Percentiles rank a stretch among this genome's conserved stretches.
These are phyloP conservation scores for Saturnispora kantuleensis DNA, from an alignment of 805 yeast species.

Conservation along the genomic window DNA sequence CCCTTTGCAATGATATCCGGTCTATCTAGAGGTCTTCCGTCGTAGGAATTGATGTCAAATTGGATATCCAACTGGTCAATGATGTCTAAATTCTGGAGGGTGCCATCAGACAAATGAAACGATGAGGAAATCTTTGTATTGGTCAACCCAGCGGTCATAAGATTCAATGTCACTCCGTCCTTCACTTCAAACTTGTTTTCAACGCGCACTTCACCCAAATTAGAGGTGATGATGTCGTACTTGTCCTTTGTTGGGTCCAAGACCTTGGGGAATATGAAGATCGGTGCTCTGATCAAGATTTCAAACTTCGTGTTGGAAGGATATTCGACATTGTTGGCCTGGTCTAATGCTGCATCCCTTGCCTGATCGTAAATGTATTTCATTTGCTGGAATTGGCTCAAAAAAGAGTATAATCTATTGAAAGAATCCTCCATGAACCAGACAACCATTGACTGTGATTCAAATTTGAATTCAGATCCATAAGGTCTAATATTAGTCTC, in stretches of 20 bases:
- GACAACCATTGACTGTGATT: slow-evolving; percentile 65
- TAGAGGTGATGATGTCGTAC: slow-evolving; percentile 56
- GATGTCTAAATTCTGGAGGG: slow-evolving; percentile 49
- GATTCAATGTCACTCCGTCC: slow-evolving; percentile 33
- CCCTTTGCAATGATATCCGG: slow-evolving; percentile 50
- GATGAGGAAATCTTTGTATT: slow-evolving; percentile 60
- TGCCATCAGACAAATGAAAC: slow-evolving; percentile 35
- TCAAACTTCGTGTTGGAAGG: slow-evolving; percentile 62
- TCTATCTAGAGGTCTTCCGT: slow-evolving; percentile 26
- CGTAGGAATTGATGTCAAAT: slow-evolving; percentile 50
- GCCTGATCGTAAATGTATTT: slow-evolving; percentile 85
- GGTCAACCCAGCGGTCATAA: slow-evolving; percentile 58
- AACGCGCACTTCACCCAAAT: slow-evolving; percentile 76
- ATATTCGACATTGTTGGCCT: slow-evolving; percentile 49
- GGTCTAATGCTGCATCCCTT: slow-evolving; percentile 78
- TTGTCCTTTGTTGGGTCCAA: slow-evolving; percentile 31
- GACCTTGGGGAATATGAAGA: slow-evolving; percentile 63
- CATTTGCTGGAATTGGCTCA: slow-evolving; percentile 73
- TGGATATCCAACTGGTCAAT: slow-evolving; percentile 54
- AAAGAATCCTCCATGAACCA: slow-evolving; percentile 79
- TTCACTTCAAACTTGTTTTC: slow-evolving; percentile 43
- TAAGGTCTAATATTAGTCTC: slow-evolving; percentile 39
- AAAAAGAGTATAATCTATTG: slow-evolving; percentile 51
- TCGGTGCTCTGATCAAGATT: slow-evolving; percentile 69
- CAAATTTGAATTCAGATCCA: slow-evolving; percentile 49